Conservation (phyloP, 23 red algal genomes). For the Rhodosorus marinus region DNA sequence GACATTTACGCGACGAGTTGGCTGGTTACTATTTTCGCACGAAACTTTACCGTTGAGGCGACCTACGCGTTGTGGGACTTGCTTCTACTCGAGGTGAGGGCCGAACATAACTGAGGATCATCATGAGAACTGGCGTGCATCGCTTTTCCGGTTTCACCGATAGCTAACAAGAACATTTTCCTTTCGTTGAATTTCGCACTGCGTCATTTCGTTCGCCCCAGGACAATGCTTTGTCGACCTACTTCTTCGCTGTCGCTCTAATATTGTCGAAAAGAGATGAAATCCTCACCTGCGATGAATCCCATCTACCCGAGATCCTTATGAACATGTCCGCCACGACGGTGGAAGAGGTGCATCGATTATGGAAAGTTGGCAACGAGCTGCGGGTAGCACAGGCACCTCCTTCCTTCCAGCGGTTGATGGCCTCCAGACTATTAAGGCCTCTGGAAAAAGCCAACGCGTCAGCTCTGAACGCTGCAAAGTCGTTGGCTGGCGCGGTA, state of each 20-base stretch:
- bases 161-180: no score
- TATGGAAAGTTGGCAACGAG: conserved; percentile 51
- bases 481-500: no score
- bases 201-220: no score
- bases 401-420: conserved; percentile 37
- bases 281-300: conserved; percentile 31
- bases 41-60: conserved; percentile 77
- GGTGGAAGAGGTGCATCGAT: conserved; percentile 27
- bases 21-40: conserved; percentile 94
- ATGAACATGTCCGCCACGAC: conserved; percentile 44
- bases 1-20: conserved; percentile 81
- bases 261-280: conserved; percentile 34
- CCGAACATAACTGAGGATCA: no score
- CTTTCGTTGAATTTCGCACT: no score
- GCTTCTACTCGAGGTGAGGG: conserved; percentile 60
- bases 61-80: conserved; percentile 77
- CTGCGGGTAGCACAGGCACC: conserved; percentile 32
- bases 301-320: conserved; percentile 65
- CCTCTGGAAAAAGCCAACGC: neutral
- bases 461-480: conserved; percentile 21
- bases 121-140: no score
- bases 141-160: no score
- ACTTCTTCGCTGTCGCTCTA: conserved; percentile 77
- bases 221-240: conserved; percentile 57
- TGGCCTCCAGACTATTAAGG: conserved; percentile 20